Percentiles rank a stretch among this genome's conserved stretches.
Evolutionary conservation across 1,139 yeast genomes (phyloP).

Genomic region (Protomyces inouyei): DNA sequence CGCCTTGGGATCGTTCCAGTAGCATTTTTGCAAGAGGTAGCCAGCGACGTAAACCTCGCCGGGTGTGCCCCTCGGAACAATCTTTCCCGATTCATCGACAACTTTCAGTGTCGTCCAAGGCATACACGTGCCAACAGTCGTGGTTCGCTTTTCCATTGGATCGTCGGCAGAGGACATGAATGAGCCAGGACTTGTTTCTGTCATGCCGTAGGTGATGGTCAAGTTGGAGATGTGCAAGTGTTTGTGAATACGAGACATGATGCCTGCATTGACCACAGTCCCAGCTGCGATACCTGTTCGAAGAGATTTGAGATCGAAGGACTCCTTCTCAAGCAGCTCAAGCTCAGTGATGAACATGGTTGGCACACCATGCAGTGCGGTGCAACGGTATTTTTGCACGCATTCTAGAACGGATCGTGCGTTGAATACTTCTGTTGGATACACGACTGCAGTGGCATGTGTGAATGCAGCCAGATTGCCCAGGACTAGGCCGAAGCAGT

Average conservation of each 20-base stretch:
- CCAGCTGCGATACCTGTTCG: constrained; percentile 19
- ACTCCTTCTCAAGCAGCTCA: constrained; percentile 35
- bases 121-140: constrained; percentile 38
- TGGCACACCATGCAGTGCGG: constrained; percentile 40
- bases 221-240: constrained; percentile 30
- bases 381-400: constrained; percentile 36
- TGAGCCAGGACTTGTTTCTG: constrained; percentile 40
- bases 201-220: constrained; percentile 41
- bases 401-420: constrained; percentile 36
- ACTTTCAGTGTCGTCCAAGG: constrained; percentile 39
- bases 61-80: constrained; percentile 34
- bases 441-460: constrained; percentile 38
- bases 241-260: neutral
- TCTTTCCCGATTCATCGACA: constrained; percentile 33
- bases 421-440: constrained; percentile 38
- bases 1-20: constrained; percentile 36
- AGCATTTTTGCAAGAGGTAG: constrained; percentile 37
- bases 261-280: constrained; percentile 1
- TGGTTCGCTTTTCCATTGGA: constrained; percentile 35
- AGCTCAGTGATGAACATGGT: constrained; percentile 40
- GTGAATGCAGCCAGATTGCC: constrained; percentile 38
- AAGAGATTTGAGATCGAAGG: constrained; percentile 32
- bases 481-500: constrained; percentile 40
- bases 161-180: constrained; percentile 38
- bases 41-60: constrained; percentile 40